Conservation (phyloP, 2,329 filamentous ascomycete species). For the Trichothecium roseum region DNA sequence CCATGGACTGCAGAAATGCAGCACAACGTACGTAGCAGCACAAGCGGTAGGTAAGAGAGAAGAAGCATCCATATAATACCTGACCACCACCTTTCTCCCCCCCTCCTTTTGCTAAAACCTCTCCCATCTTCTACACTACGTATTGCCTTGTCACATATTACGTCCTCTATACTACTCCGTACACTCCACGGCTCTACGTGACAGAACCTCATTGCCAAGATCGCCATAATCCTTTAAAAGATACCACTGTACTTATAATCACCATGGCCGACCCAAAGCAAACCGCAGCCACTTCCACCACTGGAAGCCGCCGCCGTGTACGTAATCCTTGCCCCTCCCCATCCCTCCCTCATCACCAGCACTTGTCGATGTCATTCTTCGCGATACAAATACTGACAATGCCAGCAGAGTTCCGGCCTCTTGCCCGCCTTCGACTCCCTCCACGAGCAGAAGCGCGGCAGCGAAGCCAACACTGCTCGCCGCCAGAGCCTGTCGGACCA, state of each 20-base stretch:
- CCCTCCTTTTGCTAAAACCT: no score
- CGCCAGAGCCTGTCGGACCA: conserved; percentile 47
- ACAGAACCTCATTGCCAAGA: no score
- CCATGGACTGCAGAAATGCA: no score
- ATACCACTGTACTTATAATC: no score
- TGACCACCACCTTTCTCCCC: no score
- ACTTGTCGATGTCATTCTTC: background rate
- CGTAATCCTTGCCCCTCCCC: background rate
- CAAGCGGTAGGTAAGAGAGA: no score
- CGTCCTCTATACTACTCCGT: no score
- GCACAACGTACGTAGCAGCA: no score
- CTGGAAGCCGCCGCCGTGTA: conserved; percentile 19
- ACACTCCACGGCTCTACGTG: no score
- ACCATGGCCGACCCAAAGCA: conserved; percentile 19
- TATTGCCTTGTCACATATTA: background rate
- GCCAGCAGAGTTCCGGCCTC: conserved; percentile 32
- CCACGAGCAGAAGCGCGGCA: conserved; percentile 37
- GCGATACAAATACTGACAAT: conserved; percentile 2
- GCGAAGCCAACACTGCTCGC: conserved; percentile 32
- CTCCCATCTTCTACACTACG: no score
- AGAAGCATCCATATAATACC: no score
- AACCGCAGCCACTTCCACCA: conserved; percentile 6
- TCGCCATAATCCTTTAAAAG: no score
- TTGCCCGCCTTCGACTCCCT: conserved; percentile 40
- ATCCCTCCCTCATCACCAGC: background rate